Percentiles rank a stretch among this genome's conserved stretches.
These are phyloP conservation scores for Phycomyces blakesleeanus DNA, from an alignment of 192 early-diverging fungal species.

Conservation along the genomic window DNA sequence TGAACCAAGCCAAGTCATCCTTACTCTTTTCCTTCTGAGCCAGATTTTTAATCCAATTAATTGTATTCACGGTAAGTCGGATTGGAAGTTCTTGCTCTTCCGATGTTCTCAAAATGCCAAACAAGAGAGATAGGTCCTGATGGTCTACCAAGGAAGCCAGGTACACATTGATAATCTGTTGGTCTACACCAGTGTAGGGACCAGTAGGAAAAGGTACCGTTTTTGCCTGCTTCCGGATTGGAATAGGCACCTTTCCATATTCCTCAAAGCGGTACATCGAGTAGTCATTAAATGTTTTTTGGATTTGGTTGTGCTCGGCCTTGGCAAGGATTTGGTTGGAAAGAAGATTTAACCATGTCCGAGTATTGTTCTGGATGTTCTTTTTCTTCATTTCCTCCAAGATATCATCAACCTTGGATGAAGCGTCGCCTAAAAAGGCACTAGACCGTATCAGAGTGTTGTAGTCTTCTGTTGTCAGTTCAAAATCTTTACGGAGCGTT, in stretches of 20 bases:
- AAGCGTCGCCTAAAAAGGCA: too few species aligned
- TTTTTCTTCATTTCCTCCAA: conserved; percentile 25
- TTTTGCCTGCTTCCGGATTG: conserved; percentile 12
- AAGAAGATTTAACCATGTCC: conserved; percentile 21
- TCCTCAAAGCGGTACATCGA: conserved; percentile 36
- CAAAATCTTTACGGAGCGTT: conserved; percentile 1
- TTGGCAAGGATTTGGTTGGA: conserved; percentile 2
- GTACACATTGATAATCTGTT: conserved; percentile 32
- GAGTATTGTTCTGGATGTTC: conserved; percentile 8
- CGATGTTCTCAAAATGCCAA: conserved; percentile 24
- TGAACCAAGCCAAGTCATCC: too few species aligned
- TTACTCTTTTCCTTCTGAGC: too few species aligned
- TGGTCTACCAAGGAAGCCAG: conserved; percentile 22
- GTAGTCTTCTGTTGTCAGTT: background rate
- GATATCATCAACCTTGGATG: background rate
- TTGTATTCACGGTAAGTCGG: too few species aligned
- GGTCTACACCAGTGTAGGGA: conserved; percentile 25
- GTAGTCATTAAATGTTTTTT: conserved; percentile 28
- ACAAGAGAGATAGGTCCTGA: conserved; percentile 30
- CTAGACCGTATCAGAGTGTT: background rate
- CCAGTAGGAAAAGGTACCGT: conserved; percentile 35
- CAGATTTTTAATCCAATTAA: too few species aligned
- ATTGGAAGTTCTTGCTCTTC: conserved; percentile 7
- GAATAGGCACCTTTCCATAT: conserved; percentile 26
- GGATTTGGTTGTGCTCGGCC: conserved; percentile 4